Evolutionary conservation across 2,329 filamentous ascomycete species (phyloP), one percentile per base, ranked within the genome.

Genomic region (Cordyceps militaris): DNA sequence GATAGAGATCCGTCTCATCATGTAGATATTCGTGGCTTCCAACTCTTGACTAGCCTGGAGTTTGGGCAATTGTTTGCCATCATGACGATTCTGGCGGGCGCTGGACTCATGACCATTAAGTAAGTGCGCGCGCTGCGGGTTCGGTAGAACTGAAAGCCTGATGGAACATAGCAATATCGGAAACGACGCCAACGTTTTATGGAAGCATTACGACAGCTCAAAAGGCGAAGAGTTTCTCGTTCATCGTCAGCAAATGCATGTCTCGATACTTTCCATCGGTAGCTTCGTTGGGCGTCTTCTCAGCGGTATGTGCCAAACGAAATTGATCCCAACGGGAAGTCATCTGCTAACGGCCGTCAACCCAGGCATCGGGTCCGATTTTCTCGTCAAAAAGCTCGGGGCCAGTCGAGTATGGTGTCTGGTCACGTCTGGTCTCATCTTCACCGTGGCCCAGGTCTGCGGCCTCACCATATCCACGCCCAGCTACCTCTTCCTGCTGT

Each of bases 81-180:
- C 63, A 89, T 99, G 81, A 91, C 87, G 40, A 82, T 97, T n/a
- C 77, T 97, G 61, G 91, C 91, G 5, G 94, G 94, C 54, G 88
- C 97, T 65, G 94, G 94, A 11, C 76, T 99, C 63, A 99, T 99
- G 94, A 97, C 93, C 0, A 99, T 99, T 74, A 99, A 99, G 91
- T 96, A 79, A 72, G 88, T 77, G 24, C 42, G 47, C 4, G 9
- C 16, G 2, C 19, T 19, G 6, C 10, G 6, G 21, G 10, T 36
- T 30, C 44, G 21, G 40, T 1, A 11, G 47, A 53, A 61, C 59
- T 51, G 14, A 23, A 4, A 38, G 34, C 11, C 52, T 59, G 21
- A 59, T 38, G 1, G 24, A 13, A 3, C 2, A 43, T 64, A 96
- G 91, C 75, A 99, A 99, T 66, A 96, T 97, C 67, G 94, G 94